Evolutionary conservation across 1,284 basidiomycete species (phyloP), one percentile per base, ranked within the genome.

Genomic region (Ustilago nuda): DNA sequence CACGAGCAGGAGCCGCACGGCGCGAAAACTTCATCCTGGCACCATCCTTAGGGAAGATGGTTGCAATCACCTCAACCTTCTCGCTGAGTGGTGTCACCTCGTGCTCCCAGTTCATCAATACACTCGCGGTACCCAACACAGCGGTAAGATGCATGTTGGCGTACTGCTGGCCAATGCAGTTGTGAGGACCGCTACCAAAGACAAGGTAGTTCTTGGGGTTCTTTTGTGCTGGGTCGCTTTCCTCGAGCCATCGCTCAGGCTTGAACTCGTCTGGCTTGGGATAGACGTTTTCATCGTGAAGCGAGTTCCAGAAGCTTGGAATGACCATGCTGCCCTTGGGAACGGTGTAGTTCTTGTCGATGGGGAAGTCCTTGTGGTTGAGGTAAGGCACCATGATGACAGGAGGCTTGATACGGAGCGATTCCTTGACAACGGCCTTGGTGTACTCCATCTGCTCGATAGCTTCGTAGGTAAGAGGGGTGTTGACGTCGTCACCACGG

Each of bases 201-300:
- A 98, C 94, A 75, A 99, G 91, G 86, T 94, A 99, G 88, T 98
- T 97, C 87, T 94, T 92, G 53, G 95, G 94, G 87, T 93, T 93
- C 80, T 89, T 87, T 87, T 94, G 94, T 37, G 95, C 94, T n/a
- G 91, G 87, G 61, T 92, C 90, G 81, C 94, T 92, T 60, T 92
- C 90, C 82, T 95, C 92, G 57, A 99, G 89, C 95, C 95, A 99
- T 76, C 96, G 92, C 86, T 98, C 95, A 8, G 96, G 96, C 35
- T 88, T 80, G 87, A 98, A 92, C 69, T 88, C 86, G 45, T 95
- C 93, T 4, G 96, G 94, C 61, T 95, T 90, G 39, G 94, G 93
- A 89, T 93, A 99, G 62, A 95, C 91, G 52, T 89, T 88, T 19
- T 92, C 90, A 86, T 99, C 96, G 86, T 98, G 95, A 53, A 98